Base-by-base conservation (phyloP, 2,329 filamentous ascomycete species). In the Didymella keratinophila region DNA sequence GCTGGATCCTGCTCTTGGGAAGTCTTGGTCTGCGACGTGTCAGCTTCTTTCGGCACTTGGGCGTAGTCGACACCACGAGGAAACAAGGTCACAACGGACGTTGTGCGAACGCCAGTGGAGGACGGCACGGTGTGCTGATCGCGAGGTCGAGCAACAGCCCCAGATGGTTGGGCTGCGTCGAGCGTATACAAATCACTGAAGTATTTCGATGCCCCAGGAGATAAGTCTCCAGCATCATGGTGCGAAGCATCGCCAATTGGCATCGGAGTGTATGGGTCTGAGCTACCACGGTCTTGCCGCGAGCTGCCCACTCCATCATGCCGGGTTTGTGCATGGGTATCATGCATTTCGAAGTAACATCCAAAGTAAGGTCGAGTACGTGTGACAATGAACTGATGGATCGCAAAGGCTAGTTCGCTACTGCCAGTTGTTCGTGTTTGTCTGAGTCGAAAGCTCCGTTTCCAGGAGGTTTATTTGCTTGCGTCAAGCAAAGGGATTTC, bases 1-100 rank as follows among this genome's bases (percentile, higher is more conserved):
- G 7, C 25, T 7, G 16, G 14, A 10, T 12, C 25, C n/a, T 27
- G 7, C 5, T 41, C 6, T n/a, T 34, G 28, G 6, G 14, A 10
- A 5, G 20, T n/a, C 9, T 20, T 28, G 30, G 11, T 27, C 39
- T 41, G 50, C 39, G n/a, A 21, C 18, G 25, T 8, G 41, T 58
- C 41, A 58, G 32, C 9, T 28, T 39, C 34, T 48, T 21, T 21
- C 28, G 10, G 11, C 20, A 18, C 20, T 9, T 12, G 12, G 23
- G 14, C 12, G 18, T 8, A 46, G 8, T 28, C n/a, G 9, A 4
- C 6, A 34, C 21, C 28, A 11, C n/a, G 16, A 16, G 50, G 56
- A 8, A 58, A 53, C 2, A 43, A 3, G 7, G 49, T 58, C 2
- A 43, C n/a, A 27, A 39, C 52, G 6, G 55, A 52, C 20, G 37